Conservation (phyloP, 441 rosid genomes). For the Eutrema salsugineum region DNA sequence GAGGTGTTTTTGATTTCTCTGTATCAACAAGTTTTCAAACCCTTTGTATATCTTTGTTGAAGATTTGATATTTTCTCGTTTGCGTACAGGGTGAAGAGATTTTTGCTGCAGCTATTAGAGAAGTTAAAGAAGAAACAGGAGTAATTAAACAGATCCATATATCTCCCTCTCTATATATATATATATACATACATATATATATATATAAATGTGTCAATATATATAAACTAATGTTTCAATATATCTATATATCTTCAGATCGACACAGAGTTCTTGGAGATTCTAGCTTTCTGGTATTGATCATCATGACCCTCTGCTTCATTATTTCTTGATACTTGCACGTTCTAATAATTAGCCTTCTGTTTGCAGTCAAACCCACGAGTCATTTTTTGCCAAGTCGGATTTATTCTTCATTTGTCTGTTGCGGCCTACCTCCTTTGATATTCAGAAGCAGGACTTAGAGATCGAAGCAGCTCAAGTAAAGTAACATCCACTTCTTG, state of each 20-base stretch:
- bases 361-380: conserved; percentile 63
- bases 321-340: neutral
- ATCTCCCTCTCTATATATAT: no score
- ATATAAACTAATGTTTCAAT: conserved; percentile 2
- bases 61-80: conserved; percentile 6
- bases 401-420: conserved; percentile 79
- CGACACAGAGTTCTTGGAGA: conserved; percentile 64
- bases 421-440: conserved; percentile 60
- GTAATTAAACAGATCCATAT: conserved; percentile 37
- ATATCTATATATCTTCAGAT: conserved; percentile 45
- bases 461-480: conserved; percentile 90
- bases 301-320: neutral
- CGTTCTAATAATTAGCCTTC: conserved; percentile 7
- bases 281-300: conserved; percentile 73
- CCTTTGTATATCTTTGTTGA: neutral
- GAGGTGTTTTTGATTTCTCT: conserved; percentile 44
- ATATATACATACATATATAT: neutral
- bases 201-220: neutral
- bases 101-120: conserved; percentile 64
- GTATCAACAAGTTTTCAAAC: neutral
- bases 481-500: conserved; percentile 14
- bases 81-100: conserved; percentile 71
- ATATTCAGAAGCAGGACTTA: conserved; percentile 66
- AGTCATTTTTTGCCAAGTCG: conserved; percentile 68
- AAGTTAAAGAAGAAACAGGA: conserved; percentile 91